Base-by-base conservation (phyloP, 2,329 filamentous ascomycete species). In the Aspergillus sp. region DNA sequence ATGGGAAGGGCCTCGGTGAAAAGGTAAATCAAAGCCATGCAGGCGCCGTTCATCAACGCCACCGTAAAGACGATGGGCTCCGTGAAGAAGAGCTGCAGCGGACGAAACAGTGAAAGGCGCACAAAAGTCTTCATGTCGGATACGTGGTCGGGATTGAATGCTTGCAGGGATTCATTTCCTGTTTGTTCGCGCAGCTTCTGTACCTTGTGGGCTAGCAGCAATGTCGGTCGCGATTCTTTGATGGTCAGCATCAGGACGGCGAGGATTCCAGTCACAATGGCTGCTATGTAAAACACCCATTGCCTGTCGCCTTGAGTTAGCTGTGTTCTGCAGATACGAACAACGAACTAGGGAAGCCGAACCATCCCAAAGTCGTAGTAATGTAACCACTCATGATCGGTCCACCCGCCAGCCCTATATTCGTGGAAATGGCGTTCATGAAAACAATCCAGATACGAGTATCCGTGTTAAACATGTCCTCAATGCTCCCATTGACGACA, bases 11-110 rank as follows among this genome's bases (percentile, higher is more conserved):
- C 73, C 65, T 82, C 80, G 1, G 80, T 78, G 61, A 81, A 80
- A 6, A 82, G 72, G 58, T 82, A 83, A n/a, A 82, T 75, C 9
- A 82, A 66, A 0, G 73, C 77, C 56, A 77, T 80, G 3, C 75
- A 73, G 10, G 76, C 67, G 4, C 76, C 75, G 6, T 71, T 76
- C 63, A 82, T 77, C 31, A 78, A 64, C 1, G 79, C 70, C 6
- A 77, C 71, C 32, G 75, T 64, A 29, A 78, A 72, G 14, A 82
- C 73, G 42, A 83, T 75, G 0, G 80, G 80, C 59, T 83, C 79
- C 0, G 75, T 78, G 60, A 77, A 72, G 57, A 81, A 75, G 2
- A 83, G 72, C 3, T 68, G 67, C 1, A 76, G 50, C 0, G 79
- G 79, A 16, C 77, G 69, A 49, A 76, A 62, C 36, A 81, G 72